phyloP scores from a whole-genome alignment of 2,329 filamentous ascomycete genomes.

The Pestalotiopsis sp. region DNA sequence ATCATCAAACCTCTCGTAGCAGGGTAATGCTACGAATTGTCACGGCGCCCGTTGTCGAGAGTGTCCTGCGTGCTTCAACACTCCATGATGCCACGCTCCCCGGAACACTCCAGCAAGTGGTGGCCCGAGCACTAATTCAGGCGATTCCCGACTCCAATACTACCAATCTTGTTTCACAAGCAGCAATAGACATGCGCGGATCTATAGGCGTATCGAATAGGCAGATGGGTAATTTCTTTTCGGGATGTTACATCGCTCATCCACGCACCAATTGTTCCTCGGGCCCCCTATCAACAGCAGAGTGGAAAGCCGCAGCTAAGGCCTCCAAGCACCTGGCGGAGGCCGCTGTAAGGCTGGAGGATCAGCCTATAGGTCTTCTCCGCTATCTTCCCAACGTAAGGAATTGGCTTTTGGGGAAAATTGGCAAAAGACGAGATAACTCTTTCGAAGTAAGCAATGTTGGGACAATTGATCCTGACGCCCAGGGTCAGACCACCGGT shows the following conservation, averaged over 20 bases:
- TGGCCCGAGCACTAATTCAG: slow-evolving; percentile 36
- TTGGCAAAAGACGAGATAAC: slow-evolving; percentile 36
- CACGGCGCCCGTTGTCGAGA: slow-evolving; percentile 22
- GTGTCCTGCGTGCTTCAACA: slow-evolving; percentile 30
- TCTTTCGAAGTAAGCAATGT: slow-evolving; percentile 49
- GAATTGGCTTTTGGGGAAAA: slow-evolving; percentile 37
- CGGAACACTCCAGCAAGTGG: slow-evolving; percentile 37
- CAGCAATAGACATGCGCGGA: slow-evolving; percentile 40
- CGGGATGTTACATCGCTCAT: slow-evolving; percentile 28
- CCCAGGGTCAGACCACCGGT: slow-evolving; percentile 23
- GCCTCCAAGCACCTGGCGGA: slow-evolving; percentile 33
- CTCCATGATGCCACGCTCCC: slow-evolving; percentile 39
- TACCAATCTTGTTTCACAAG: slow-evolving; percentile 36
- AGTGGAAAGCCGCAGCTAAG: slow-evolving; percentile 34
- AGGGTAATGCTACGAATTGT: slow-evolving; percentile 33
- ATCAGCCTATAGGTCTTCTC: slow-evolving; percentile 40
- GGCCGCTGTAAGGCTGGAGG: slow-evolving; percentile 22
- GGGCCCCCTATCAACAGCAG: slow-evolving; percentile 15
- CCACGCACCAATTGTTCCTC: slow-evolving; percentile 10
- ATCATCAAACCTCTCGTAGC: slow-evolving; percentile 26
- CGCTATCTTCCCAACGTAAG: slow-evolving; percentile 39
- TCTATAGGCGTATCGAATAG: slow-evolving; percentile 29
- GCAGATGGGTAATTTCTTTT: slow-evolving; percentile 37
- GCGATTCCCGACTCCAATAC: slow-evolving; percentile 22
- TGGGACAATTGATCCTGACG: slow-evolving; percentile 23